phyloP scores from a whole-genome alignment of 306 rosid species.

The Citrullus colocynthis region DNA sequence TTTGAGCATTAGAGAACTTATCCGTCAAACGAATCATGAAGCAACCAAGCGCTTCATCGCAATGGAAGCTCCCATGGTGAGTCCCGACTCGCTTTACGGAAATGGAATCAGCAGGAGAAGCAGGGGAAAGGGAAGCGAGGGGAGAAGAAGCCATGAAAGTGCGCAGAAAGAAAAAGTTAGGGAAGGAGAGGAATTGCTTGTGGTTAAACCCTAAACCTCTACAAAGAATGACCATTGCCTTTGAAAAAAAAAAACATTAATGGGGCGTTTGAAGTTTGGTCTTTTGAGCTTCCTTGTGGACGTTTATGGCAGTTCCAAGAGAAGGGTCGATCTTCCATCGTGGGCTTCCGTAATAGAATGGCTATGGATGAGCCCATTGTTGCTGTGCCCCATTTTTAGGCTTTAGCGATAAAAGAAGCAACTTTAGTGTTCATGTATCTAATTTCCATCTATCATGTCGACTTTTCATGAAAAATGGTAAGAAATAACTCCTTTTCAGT shows the following conservation, averaged over 20 bases:
- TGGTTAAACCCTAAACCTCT: conserved; percentile 18
- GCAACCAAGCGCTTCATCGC: conserved; percentile 98
- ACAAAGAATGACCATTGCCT: conserved; percentile 4
- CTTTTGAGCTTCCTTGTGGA: background rate
- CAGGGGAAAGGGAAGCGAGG: conserved; percentile 17
- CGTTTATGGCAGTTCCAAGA: background rate
- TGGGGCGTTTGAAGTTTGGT: background rate
- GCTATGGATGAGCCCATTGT: background rate
- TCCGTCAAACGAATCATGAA: conserved; percentile 92
- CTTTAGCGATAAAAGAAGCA: no score
- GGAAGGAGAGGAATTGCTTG: conserved; percentile 2
- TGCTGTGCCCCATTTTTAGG: background rate
- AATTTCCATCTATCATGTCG: no score
- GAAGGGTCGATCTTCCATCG: background rate
- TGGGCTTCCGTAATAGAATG: background rate
- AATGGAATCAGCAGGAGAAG: conserved; percentile 18
- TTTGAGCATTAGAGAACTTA: conserved; percentile 59
- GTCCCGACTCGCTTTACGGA: conserved; percentile 76
- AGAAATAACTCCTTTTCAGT: no score
- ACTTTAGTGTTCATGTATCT: background rate
- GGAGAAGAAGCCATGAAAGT: conserved; percentile 20
- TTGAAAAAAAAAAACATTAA: background rate
- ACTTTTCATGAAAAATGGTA: no score
- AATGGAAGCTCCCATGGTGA: conserved; percentile 92
- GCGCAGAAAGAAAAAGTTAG: background rate